Conservation (phyloP, 352 stramenopile species). For the Pythium sukuiense region DNA sequence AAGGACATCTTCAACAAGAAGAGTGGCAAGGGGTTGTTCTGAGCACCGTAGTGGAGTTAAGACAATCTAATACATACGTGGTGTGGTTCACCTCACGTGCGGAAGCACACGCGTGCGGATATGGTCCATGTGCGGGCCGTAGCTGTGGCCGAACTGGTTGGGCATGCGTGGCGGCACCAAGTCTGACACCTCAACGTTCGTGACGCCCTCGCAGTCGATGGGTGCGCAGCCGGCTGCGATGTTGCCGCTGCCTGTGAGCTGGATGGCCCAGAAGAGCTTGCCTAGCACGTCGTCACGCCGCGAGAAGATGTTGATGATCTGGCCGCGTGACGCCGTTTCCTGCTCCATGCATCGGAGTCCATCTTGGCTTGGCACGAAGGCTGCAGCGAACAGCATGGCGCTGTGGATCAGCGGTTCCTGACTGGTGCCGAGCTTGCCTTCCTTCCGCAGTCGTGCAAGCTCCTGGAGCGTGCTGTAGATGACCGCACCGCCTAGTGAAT, state of each 20-base stretch:
- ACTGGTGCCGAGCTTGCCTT: constrained; percentile 5
- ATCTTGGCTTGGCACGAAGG: constrained; percentile 48
- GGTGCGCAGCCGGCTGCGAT: constrained; percentile 55
- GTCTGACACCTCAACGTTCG: constrained; percentile 75
- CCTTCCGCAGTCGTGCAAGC: constrained; percentile 43
- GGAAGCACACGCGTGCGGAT: constrained; percentile 52
- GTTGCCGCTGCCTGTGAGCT: constrained; percentile 39
- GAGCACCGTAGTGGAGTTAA: not conserved
- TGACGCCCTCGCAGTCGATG: constrained; percentile 15
- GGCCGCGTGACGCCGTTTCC: constrained; percentile 40
- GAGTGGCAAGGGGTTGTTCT: constrained; percentile 19
- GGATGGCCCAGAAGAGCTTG: constrained; percentile 75
- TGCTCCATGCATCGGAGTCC: constrained; percentile 38
- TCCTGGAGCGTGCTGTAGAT: constrained; percentile 76
- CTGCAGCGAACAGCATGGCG: constrained; percentile 70
- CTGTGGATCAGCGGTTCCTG: constrained; percentile 39
- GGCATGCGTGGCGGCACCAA: constrained; percentile 52
- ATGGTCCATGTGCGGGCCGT: constrained; percentile 63
- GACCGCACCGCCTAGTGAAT: constrained; percentile 75
- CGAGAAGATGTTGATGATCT: constrained; percentile 83
- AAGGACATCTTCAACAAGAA: constrained; percentile 80
- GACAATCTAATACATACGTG: not conserved
- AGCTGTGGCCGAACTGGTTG: constrained; percentile 83
- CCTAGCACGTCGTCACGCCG: constrained; percentile 66
- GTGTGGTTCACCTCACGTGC: constrained; percentile 29